A percentile compares a stretch with the other conserved stretches of the same genome.
phyloP scores from a whole-genome alignment of 306 rosid genomes.

The Leucaena leucocephala region DNA sequence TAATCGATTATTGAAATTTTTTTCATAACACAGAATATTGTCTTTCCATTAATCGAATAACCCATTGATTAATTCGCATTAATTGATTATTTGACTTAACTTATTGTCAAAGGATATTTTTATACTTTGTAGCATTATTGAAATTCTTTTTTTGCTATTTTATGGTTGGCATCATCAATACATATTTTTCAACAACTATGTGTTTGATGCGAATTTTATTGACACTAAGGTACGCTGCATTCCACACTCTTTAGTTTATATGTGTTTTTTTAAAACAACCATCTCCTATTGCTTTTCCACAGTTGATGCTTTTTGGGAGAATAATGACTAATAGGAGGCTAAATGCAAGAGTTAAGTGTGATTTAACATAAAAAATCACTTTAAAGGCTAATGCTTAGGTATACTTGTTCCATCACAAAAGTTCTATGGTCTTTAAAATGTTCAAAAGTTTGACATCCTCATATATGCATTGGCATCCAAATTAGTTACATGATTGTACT shows the following conservation, averaged over 20 bases:
- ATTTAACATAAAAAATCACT: slow-evolving; percentile 70
- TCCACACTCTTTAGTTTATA: background rate
- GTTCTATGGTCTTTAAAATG: background rate
- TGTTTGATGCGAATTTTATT: slow-evolving; percentile 87
- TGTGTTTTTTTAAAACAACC: background rate
- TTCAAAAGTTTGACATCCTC: background rate
- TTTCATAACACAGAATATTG: too few species aligned
- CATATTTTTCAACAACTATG: slow-evolving; percentile 87
- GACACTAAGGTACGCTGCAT: slow-evolving; percentile 73
- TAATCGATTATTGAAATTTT: too few species aligned
- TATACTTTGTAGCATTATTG: too few species aligned
- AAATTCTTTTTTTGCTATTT: too few species aligned
- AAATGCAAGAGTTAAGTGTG: slow-evolving; percentile 82
- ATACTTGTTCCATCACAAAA: background rate
- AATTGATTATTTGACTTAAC: too few species aligned
- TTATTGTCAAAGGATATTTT: too few species aligned
- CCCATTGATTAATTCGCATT: too few species aligned
- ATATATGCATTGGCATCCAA: background rate
- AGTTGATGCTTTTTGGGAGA: slow-evolving; percentile 96
- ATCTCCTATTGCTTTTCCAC: slow-evolving; percentile 19
- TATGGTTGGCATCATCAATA: too few species aligned
- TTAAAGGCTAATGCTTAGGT: slow-evolving; percentile 97
- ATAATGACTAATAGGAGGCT: slow-evolving; percentile 83
- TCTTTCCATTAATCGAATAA: too few species aligned
- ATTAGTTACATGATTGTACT: background rate